phyloP scores from a whole-genome alignment of 2,329 filamentous ascomycete species.

The Dactylellina leptospora region DNA sequence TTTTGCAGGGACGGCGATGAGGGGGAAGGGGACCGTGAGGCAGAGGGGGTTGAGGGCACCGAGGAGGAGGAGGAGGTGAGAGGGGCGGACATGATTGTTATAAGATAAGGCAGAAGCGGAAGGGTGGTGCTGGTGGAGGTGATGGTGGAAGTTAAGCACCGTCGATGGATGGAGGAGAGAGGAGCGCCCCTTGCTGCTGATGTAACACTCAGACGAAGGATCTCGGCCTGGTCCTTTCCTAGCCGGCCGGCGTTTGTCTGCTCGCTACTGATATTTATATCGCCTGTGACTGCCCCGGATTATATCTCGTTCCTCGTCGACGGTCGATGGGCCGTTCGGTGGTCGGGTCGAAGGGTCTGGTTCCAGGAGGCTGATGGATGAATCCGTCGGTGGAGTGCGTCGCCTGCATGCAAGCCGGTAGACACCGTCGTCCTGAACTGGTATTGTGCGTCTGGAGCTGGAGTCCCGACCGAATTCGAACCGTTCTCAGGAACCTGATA shows the following conservation, averaged over 20 bases:
- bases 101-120: slow-evolving; percentile 56
- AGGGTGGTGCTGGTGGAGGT: neutral
- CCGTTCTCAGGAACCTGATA: slow-evolving; percentile 35
- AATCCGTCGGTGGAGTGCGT: no score
- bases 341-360: slow-evolving; percentile 41
- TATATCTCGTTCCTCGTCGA: slow-evolving; percentile 33
- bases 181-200: slow-evolving; percentile 25
- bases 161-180: slow-evolving; percentile 29
- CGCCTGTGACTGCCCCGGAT: slow-evolving; percentile 37
- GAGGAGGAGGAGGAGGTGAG: slow-evolving; percentile 59
- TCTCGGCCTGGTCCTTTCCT: neutral
- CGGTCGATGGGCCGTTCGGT: no score
- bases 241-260: neutral
- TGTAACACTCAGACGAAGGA: slow-evolving; percentile 17
- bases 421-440: no score
- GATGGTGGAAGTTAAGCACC: slow-evolving; percentile 32
- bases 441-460: slow-evolving; percentile 13
- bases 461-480: slow-evolving; percentile 32
- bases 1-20: slow-evolving; percentile 58
- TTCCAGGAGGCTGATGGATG: slow-evolving; percentile 11
- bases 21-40: slow-evolving; percentile 66
- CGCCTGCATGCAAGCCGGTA: no score
- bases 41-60: slow-evolving; percentile 59
- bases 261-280: no score
- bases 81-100: slow-evolving; percentile 62